Evolutionary conservation across 164 flowering plant species (phyloP).

Genomic region (Tetracentron sinense): DNA sequence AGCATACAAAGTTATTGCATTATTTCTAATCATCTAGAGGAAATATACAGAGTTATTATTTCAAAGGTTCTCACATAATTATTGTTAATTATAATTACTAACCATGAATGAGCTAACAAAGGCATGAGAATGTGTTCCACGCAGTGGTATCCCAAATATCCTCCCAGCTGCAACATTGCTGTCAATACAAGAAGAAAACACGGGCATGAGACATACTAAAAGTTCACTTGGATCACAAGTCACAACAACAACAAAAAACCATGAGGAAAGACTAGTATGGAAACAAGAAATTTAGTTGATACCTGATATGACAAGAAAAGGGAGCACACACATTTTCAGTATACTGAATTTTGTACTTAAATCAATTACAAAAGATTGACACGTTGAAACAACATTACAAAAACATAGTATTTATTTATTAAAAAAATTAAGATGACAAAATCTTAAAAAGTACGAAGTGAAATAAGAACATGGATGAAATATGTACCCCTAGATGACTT

Average conservation of each 20-base stretch:
- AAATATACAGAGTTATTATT: neutral
- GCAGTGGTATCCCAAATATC: conserved; percentile 93
- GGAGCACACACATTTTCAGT: neutral
- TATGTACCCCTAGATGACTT: too few species aligned
- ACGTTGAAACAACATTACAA: too few species aligned
- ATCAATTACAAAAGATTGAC: too few species aligned
- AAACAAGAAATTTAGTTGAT: neutral
- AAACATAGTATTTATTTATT: too few species aligned
- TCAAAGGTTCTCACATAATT: neutral
- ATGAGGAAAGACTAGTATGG: neutral
- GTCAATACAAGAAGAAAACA: conserved; percentile 15
- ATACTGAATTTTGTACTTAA: too few species aligned
- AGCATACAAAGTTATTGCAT: neutral
- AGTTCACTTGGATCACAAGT: too few species aligned
- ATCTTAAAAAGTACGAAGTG: too few species aligned
- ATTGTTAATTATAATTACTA: conserved; percentile 20
- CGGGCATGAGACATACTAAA: neutral
- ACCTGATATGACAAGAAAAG: neutral
- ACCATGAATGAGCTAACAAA: conserved; percentile 99
- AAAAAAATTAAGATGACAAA: too few species aligned
- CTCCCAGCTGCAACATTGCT: conserved; percentile 96
- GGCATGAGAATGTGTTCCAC: conserved; percentile 99
- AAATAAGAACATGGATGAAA: too few species aligned
- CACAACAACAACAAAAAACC: neutral
- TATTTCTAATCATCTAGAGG: neutral